phyloP scores from a whole-genome alignment of 257 asterid species.

The Nicotiana undulata region DNA sequence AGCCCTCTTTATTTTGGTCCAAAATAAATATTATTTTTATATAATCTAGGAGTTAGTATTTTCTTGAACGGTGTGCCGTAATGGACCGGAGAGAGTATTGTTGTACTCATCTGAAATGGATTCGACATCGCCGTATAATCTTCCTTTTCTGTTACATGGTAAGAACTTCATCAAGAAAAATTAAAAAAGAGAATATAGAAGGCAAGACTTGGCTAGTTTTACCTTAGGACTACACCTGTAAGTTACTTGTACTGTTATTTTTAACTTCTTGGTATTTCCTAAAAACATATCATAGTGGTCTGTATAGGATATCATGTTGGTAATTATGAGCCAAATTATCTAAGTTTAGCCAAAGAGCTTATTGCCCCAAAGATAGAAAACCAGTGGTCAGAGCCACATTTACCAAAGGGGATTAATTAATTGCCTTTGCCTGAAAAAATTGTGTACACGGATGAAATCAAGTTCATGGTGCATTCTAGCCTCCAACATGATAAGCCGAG shows the following conservation, averaged over 20 bases:
- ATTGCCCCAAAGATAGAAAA: too few relatives aligned
- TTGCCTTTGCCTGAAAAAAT: too few relatives aligned
- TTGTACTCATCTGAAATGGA: not conserved
- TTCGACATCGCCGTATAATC: not conserved
- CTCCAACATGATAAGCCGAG: too few relatives aligned
- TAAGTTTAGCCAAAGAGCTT: not conserved
- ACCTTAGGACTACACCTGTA: not conserved
- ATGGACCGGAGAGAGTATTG: too few relatives aligned
- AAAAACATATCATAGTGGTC: not conserved
- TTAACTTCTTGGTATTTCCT: not conserved
- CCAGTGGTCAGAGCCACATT: too few relatives aligned
- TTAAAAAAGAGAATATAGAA: not conserved
- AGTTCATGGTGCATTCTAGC: too few relatives aligned
- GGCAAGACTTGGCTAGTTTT: not conserved
- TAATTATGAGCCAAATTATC: not conserved
- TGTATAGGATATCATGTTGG: not conserved
- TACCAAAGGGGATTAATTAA: too few relatives aligned
- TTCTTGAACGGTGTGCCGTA: too few relatives aligned
- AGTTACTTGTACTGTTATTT: not conserved
- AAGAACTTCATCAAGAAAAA: not conserved
- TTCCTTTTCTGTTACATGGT: not conserved
- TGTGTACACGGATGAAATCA: too few relatives aligned
- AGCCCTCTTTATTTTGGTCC: too few relatives aligned
- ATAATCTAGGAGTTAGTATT: too few relatives aligned
- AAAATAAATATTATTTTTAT: too few relatives aligned